Percentiles rank a stretch among this genome's conserved stretches.
phyloP scores from a whole-genome alignment of 169 alveolate species.

The Eimeria necatrix region DNA sequence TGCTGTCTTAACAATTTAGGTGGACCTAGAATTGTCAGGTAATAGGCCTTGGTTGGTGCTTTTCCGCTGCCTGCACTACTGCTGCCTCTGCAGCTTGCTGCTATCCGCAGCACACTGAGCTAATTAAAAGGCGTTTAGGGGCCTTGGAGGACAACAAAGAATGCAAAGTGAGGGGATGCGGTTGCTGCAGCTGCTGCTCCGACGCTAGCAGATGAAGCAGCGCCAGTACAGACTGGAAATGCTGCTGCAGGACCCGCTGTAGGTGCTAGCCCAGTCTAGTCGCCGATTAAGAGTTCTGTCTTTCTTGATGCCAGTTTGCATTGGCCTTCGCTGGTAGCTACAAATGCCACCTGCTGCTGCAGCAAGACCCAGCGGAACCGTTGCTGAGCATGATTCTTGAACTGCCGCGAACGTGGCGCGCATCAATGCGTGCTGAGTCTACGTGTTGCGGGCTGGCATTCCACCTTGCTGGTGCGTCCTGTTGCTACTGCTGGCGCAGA shows the following conservation, averaged over 20 bases:
- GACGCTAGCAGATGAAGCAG: no score
- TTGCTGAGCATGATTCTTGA: no score
- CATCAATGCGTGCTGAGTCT: background rate
- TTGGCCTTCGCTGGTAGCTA: background rate
- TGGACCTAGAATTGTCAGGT: no score
- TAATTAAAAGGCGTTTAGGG: slow-evolving; percentile 30
- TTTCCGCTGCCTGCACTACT: background rate
- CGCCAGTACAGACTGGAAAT: background rate
- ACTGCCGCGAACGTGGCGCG: background rate
- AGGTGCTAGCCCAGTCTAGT: background rate
- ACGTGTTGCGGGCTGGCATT: background rate
- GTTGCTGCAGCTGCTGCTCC: background rate
- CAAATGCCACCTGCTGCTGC: no score
- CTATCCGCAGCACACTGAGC: slow-evolving; percentile 75
- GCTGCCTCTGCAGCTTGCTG: slow-evolving; percentile 64
- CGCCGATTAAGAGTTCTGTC: background rate
- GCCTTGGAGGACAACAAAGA: slow-evolving; percentile 22
- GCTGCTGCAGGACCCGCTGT: slow-evolving; percentile 18
- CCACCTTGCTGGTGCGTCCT: background rate
- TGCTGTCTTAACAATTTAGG: background rate
- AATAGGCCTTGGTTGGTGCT: no score
- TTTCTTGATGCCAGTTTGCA: background rate
- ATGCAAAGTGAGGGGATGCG: slow-evolving; percentile 28
- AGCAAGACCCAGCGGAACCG: background rate
- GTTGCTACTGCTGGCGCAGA: slow-evolving; percentile 64